Percentiles rank a stretch among this genome's conserved stretches.
Evolutionary conservation across 208 protist species (phyloP).

Genomic region (Strigomonas culicis): DNA sequence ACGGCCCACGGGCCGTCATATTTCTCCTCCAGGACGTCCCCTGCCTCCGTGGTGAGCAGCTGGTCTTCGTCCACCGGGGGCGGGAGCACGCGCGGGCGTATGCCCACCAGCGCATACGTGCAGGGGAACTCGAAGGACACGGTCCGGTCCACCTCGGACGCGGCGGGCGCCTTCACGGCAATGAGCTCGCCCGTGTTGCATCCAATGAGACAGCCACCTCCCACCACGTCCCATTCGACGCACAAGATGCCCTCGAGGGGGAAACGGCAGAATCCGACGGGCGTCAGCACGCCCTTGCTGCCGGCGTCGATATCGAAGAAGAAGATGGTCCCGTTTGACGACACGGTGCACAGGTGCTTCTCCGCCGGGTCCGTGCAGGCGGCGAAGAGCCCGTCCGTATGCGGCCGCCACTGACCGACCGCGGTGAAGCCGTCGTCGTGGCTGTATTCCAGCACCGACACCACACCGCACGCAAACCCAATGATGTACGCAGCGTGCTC

Average conservation of each 20-base stretch:
- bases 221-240: slow-evolving; percentile 59
- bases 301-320: slow-evolving; percentile 79
- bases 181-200: slow-evolving; percentile 68
- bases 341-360: slow-evolving; percentile 75
- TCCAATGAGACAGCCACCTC: slow-evolving; percentile 61
- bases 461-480: slow-evolving; percentile 73
- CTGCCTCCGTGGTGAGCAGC: slow-evolving; percentile 46
- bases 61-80: slow-evolving; percentile 54
- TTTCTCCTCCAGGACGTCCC: slow-evolving; percentile 72
- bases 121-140: slow-evolving; percentile 67
- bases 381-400: slow-evolving; percentile 47
- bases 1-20: slow-evolving; percentile 80
- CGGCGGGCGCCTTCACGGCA: slow-evolving; percentile 41
- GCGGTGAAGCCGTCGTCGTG: slow-evolving; percentile 32
- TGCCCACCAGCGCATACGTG: slow-evolving; percentile 59
- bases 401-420: slow-evolving; percentile 59
- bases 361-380: slow-evolving; percentile 61
- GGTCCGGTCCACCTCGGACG: slow-evolving; percentile 46
- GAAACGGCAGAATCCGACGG: slow-evolving; percentile 79
- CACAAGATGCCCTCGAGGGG: slow-evolving; percentile 48
- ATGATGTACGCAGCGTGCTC: slow-evolving; percentile 25
- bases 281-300: slow-evolving; percentile 25
- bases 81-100: slow-evolving; percentile 65
- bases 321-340: slow-evolving; percentile 85
- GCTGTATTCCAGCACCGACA: slow-evolving; percentile 43